phyloP scores from a whole-genome alignment of 371 early-diverging fungal species.

The Syncephalis plumigaleata region DNA sequence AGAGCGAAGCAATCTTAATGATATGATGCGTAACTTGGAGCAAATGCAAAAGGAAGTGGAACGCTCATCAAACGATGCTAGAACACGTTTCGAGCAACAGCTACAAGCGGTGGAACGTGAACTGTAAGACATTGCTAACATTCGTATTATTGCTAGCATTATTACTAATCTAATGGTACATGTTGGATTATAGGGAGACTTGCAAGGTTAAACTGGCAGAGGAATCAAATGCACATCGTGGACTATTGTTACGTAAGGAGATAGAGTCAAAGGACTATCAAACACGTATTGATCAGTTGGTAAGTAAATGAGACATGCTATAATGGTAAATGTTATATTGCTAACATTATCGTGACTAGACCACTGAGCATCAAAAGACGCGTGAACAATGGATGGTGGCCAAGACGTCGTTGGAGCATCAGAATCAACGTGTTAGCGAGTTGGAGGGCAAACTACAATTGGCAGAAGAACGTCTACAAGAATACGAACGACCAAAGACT shows the following conservation, averaged over 20 bases:
- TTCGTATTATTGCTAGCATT: too few relatives aligned
- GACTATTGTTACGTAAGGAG: conserved; percentile 14
- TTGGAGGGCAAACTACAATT: conserved; percentile 22
- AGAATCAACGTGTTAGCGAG: conserved; percentile 20
- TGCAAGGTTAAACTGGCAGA: conserved; percentile 15
- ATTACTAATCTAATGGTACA: too few relatives aligned
- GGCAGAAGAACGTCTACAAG: conserved; percentile 14
- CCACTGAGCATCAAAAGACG: conserved; percentile 12
- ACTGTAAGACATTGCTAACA: conserved; percentile 7
- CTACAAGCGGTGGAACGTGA: conserved; percentile 21
- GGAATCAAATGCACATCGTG: conserved; percentile 9
- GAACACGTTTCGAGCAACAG: conserved; percentile 18
- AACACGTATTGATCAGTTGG: conserved; percentile 12
- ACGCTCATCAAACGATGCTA: conserved; percentile 12
- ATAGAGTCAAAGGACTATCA: conserved; percentile 18
- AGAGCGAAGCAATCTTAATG: conserved; percentile 19
- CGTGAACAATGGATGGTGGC: conserved; percentile 15
- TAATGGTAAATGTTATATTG: too few relatives aligned
- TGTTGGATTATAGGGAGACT: too few relatives aligned
- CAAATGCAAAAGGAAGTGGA: conserved; percentile 19
- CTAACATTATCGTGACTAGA: too few relatives aligned
- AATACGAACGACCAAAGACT: conserved; percentile 11
- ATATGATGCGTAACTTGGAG: conserved; percentile 14
- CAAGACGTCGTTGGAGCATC: conserved; percentile 16
- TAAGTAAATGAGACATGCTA: background rate